Evolutionary conservation across 139 green algal genomes (phyloP).

Genomic region (Chlorella sp.): DNA sequence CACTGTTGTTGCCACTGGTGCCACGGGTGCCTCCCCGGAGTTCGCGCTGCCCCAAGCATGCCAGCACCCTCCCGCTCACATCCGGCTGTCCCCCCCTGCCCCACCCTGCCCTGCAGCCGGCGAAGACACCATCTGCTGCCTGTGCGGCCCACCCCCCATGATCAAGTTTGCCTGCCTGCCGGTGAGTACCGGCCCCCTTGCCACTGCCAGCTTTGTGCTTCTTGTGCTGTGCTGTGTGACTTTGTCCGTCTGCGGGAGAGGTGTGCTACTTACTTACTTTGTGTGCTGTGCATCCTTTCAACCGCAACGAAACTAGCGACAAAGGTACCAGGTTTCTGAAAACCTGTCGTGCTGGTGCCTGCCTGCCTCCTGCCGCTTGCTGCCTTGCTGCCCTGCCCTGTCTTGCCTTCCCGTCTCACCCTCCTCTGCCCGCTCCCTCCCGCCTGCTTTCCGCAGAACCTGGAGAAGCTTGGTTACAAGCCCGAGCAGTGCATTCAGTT

Average conservation of each 20-base stretch:
- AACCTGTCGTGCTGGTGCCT: too few species aligned
- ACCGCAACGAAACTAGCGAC: too few species aligned
- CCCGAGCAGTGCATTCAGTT: conserved; percentile 71
- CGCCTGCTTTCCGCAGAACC: conserved; percentile 43
- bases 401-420: neutral
- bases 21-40: neutral
- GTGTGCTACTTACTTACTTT: too few species aligned
- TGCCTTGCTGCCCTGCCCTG: neutral
- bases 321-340: too few species aligned
- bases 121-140: conserved; percentile 67
- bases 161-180: conserved; percentile 90
- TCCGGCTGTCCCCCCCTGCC: too few species aligned
- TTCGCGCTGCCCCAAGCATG: neutral
- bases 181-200: neutral
- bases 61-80: neutral
- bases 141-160: conserved; percentile 96
- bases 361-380: too few species aligned
- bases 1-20: neutral
- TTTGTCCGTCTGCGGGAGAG: too few species aligned
- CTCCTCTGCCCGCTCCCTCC: neutral
- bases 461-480: conserved; percentile 71
- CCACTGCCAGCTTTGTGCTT: neutral
- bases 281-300: too few species aligned
- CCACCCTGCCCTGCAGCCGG: conserved; percentile 11
- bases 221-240: neutral